Evolutionary conservation across 2,329 filamentous ascomycete genomes (phyloP), one percentile per base, ranked within the genome.

Genomic region (Fusarium albosuccineum): DNA sequence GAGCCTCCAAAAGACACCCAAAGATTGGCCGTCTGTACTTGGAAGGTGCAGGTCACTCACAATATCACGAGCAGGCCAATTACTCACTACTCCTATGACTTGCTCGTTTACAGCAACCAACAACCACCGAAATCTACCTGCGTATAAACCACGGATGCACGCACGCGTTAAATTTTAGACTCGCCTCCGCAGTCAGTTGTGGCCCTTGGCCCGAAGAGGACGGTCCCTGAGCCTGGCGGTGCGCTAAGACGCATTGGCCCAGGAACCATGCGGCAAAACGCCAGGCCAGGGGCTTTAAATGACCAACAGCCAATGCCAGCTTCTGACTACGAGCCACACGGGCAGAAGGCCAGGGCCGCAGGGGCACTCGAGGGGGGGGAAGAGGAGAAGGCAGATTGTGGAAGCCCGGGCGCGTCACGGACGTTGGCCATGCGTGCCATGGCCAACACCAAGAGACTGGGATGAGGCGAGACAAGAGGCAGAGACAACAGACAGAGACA

Each of bases 201-300:
- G 70, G 70, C 70, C 66, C 62, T 37, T 36, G 46, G 29, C 42
- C 51, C 41, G 58, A 56, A 44, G 55, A 37, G 60, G 59, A 40
- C 60, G 45, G 54, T 56, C 56, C 48, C 44, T 39, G 59, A 51
- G 36, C 57, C 55, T 27, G 53, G 42, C 16, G 40, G 37, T 37
- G 60, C 60, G 67, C 70, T 70, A 72, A 60, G 60, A 52, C 58
- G 59, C 49, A 73, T 71, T 73, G 70, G 68, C 62, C 70, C 63
- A 65, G 66, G 64, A 70, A 73, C 70, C 54, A 60, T 63, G 22
- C 54, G 37, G 40, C 57, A 62, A 70, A 56, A 53, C 49, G 13
- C 62, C 41, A 41, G 45, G 29, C 48, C 54, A 67, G 64, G 65
- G 64, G 60, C 39, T 30, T 48, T 59, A 58, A 46, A 66, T 53